These are phyloP conservation scores for Isabelozyma gotoi DNA, from an alignment of 805 yeast species.

Conservation along the genomic window DNA sequence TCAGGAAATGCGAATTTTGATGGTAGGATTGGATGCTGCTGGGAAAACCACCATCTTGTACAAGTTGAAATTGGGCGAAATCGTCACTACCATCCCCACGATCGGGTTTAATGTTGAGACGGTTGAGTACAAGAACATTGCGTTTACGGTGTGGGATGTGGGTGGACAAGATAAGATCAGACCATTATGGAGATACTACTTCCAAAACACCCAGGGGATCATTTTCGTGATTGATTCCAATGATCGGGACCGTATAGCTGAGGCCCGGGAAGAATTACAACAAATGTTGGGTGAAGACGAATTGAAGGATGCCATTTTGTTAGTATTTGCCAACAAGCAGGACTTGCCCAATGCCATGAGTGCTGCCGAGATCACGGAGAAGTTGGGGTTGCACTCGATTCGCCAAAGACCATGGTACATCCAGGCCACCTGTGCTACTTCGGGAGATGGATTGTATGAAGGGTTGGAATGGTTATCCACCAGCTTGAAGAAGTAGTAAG, in stretches of 20 bases:
- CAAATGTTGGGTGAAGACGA: constrained; percentile 46
- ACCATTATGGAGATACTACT: constrained; percentile 46
- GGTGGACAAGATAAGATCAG: constrained; percentile 46
- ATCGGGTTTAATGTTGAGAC: constrained; percentile 45
- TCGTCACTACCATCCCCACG: constrained; percentile 43
- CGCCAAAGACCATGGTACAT: constrained; percentile 46
- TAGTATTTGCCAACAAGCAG: constrained; percentile 43
- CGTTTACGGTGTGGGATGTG: constrained; percentile 45
- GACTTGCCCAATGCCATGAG: constrained; percentile 46
- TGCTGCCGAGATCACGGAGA: constrained; percentile 44
- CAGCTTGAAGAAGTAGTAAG: constrained; percentile 29
- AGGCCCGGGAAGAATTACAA: constrained; percentile 44
- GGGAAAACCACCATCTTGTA: constrained; percentile 44
- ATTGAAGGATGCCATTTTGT: constrained; percentile 40
- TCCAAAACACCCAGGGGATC: constrained; percentile 44
- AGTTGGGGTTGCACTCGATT: constrained; percentile 43
- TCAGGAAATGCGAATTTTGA: constrained; percentile 44
- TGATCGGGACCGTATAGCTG: constrained; percentile 44
- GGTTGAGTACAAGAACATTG: constrained; percentile 43
- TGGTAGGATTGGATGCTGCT: constrained; percentile 46
- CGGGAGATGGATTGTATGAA: constrained; percentile 39
- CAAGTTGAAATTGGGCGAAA: constrained; percentile 43
- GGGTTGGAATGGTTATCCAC: constrained; percentile 39
- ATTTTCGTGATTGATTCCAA: constrained; percentile 44
- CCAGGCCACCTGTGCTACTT: constrained; percentile 43